These are phyloP conservation scores for Talaromyces atroroseus DNA, from an alignment of 2,329 filamentous ascomycete genomes.

Conservation along the genomic window DNA sequence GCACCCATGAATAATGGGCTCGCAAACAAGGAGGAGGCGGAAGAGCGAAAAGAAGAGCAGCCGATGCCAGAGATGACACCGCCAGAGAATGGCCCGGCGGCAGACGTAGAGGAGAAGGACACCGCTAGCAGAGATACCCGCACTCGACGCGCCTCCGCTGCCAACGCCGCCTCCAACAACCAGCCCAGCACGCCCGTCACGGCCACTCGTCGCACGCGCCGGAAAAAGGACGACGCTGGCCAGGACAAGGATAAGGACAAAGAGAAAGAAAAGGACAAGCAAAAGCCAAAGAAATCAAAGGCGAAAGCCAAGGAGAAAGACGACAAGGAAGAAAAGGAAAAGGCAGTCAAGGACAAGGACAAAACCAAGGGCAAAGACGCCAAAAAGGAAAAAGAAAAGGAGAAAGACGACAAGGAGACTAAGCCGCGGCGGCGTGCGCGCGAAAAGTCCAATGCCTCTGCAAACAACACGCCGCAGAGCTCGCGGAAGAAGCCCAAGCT, in stretches of 20 bases:
- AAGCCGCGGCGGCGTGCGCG: slow-evolving; percentile 30
- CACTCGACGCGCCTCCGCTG: slow-evolving; percentile 27
- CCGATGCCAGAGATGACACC: slow-evolving; percentile 5
- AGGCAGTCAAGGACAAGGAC: neutral
- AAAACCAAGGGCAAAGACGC: slow-evolving; percentile 18
- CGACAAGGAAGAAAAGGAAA: slow-evolving; percentile 16
- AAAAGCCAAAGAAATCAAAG: slow-evolving; percentile 22
- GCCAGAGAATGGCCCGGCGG: neutral
- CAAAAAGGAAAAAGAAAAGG: slow-evolving; percentile 23
- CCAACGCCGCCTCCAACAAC: slow-evolving; percentile 16
- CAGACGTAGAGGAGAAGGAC: slow-evolving; percentile 8
- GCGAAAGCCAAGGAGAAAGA: slow-evolving; percentile 17
- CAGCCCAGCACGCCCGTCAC: slow-evolving; percentile 17
- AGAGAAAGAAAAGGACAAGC: slow-evolving; percentile 22
- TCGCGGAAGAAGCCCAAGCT: slow-evolving; percentile 47
- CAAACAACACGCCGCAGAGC: slow-evolving; percentile 16
- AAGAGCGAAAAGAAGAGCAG: slow-evolving; percentile 1
- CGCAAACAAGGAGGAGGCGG: slow-evolving; percentile 23
- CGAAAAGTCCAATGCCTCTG: slow-evolving; percentile 29
- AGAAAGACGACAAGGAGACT: slow-evolving; percentile 19
- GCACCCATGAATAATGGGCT: slow-evolving; percentile 20
- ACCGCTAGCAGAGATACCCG: slow-evolving; percentile 21
- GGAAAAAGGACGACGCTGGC: slow-evolving; percentile 32
- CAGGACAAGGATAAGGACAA: slow-evolving; percentile 24
- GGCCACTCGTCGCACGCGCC: slow-evolving; percentile 28